Evolutionary conservation across 2,329 filamentous ascomycete species (phyloP), one percentile per base, ranked within the genome.

Genomic region (Mollisia scopiformis): DNA sequence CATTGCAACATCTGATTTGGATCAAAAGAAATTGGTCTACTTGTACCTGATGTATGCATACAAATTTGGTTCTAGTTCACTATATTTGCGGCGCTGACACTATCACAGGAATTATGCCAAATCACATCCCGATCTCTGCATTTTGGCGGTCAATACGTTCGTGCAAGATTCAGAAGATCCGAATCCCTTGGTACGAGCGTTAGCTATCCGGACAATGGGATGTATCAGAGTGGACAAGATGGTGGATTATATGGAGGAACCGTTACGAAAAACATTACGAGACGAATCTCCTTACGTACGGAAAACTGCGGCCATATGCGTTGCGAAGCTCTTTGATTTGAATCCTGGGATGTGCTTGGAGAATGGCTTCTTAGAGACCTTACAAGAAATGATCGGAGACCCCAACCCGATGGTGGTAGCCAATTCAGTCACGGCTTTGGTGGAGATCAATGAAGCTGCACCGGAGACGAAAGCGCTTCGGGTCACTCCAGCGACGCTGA

Each of bases 191-290:
- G 92, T 99, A 72, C 85, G 95, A 82, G 95, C 95, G 54, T 84
- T 99, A 55, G 95, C 95, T 58, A 96, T 99, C 75, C 87, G 95
- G 71, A 99, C 95, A 33, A 99, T 99, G 95, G 95, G 95, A 41
- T 98, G 95, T 74, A 98, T 99, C 71, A 84, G 95, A 59, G 95
- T 99, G 58, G 95, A 98, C 70, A 99, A 99, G 78, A 99, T 99
- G 92, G 92, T 98, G 67, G 95, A 99, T 75, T 99, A 99, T 76
- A 98, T 99, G 94, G 95, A 98, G 76, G 95, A 99, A 73, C 95
- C 95, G 14, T 79, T 99, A 65, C 87, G 95, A 70, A 99, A 99
- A 80, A 99, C 95, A 13, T 81, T 99, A 68, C 88, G 93, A 76
- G 95, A 99, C 78, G 95, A 99, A 78, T 98, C 94, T 52, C 95